Evolutionary conservation across 805 yeast genomes (phyloP).

Genomic region (Hanseniaspora lachancei): DNA sequence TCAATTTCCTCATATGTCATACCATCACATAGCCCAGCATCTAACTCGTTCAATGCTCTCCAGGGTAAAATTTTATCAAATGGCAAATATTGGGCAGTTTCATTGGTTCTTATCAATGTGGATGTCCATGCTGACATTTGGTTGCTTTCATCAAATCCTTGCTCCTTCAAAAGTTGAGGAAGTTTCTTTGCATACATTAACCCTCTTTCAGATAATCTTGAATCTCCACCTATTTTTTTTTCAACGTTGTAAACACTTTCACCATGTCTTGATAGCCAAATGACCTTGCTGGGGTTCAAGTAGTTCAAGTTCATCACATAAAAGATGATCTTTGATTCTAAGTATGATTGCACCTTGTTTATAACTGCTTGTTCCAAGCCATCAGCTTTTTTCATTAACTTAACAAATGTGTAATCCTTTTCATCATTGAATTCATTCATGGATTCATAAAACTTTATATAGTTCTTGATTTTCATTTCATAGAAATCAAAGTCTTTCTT

Average conservation of each 20-base stretch:
- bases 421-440: slow-evolving; percentile 46
- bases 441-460: slow-evolving; percentile 66
- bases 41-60: slow-evolving; percentile 95
- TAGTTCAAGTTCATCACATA: slow-evolving; percentile 85
- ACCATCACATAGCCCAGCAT: slow-evolving; percentile 96
- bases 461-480: slow-evolving; percentile 51
- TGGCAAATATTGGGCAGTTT: slow-evolving; percentile 73
- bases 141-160: slow-evolving; percentile 32
- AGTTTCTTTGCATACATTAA: slow-evolving; percentile 67
- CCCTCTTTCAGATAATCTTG: slow-evolving; percentile 73
- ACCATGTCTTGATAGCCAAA: slow-evolving; percentile 93
- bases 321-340: slow-evolving; percentile 85
- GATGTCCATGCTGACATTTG: slow-evolving; percentile 91
- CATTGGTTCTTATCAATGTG: slow-evolving; percentile 79
- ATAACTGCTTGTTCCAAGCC: slow-evolving; percentile 59
- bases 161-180: slow-evolving; percentile 59
- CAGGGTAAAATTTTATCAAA: slow-evolving; percentile 66
- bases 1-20: slow-evolving; percentile 91
- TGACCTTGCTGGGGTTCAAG: slow-evolving; percentile 67
- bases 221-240: slow-evolving; percentile 94
- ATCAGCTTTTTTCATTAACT: slow-evolving; percentile 65
- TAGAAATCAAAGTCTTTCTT: slow-evolving; percentile 45
- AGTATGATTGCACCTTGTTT: slow-evolving; percentile 73
- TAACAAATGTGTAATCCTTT: slow-evolving; percentile 61
- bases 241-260: slow-evolving; percentile 84